Evolutionary conservation across 441 rosid species (phyloP).

Genomic region (Heliophila coronopifolia): DNA sequence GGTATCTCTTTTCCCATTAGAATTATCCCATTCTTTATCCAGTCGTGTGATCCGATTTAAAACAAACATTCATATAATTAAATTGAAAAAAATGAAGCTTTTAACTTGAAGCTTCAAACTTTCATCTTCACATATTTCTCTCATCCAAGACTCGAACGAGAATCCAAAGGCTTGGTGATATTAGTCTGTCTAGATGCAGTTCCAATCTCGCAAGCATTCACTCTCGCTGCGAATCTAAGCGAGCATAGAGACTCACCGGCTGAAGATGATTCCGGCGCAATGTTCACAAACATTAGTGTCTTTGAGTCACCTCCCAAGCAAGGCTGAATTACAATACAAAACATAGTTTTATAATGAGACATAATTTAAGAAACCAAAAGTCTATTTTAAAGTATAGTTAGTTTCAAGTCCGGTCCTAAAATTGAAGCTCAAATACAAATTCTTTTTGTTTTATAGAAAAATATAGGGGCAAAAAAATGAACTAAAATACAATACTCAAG

Average conservation of each 20-base stretch:
- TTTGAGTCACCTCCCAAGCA: slow-evolving; percentile 96
- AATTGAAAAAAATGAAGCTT: slow-evolving; percentile 12
- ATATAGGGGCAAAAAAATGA: no score
- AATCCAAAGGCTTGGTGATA: slow-evolving; percentile 43
- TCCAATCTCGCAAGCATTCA: slow-evolving; percentile 94
- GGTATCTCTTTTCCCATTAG: slow-evolving; percentile 19
- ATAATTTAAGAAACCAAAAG: no score
- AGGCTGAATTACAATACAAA: no score
- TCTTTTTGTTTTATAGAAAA: no score
- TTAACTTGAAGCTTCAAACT: slow-evolving; percentile 12
- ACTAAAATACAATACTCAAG: no score
- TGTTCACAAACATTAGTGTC: slow-evolving; percentile 89
- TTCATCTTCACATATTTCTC: slow-evolving; percentile 2
- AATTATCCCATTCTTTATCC: slow-evolving; percentile 12
- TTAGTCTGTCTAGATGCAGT: slow-evolving; percentile 77
- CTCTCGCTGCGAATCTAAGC: slow-evolving; percentile 90
- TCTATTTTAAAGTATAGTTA: no score
- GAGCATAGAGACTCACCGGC: slow-evolving; percentile 89
- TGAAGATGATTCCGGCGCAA: slow-evolving; percentile 83
- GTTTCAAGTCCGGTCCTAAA: no score
- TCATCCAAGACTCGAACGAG: slow-evolving; percentile 56
- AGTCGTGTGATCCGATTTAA: slow-evolving; percentile 17
- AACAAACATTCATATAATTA: slow-evolving; percentile 26
- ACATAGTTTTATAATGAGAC: no score
- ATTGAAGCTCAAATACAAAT: no score